These are phyloP conservation scores for Schizosaccharomyces versatilis DNA, from an alignment of 1,139 yeast genomes.

Conservation along the genomic window DNA sequence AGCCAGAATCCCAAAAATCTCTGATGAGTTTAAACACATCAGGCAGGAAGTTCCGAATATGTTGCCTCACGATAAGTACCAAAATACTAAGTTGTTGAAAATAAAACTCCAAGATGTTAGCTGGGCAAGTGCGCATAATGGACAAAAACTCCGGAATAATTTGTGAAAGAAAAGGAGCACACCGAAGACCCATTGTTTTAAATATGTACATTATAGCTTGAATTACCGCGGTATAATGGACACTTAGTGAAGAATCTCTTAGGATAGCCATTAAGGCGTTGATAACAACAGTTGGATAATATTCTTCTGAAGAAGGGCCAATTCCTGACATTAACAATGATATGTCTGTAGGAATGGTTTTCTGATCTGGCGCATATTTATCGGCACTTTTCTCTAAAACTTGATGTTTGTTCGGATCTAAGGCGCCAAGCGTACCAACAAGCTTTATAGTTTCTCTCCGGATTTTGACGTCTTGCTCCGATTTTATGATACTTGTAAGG, in stretches of 20 bases:
- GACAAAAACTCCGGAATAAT: conserved; percentile 70
- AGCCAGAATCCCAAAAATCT: conserved; percentile 36
- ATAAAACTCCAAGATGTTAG: conserved; percentile 64
- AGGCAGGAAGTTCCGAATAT: conserved; percentile 59
- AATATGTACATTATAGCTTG: conserved; percentile 83
- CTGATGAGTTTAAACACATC: conserved; percentile 58
- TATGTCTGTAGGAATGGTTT: conserved; percentile 47
- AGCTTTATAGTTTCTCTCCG: conserved; percentile 73
- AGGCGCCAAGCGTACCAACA: conserved; percentile 82
- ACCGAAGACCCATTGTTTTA: conserved; percentile 66
- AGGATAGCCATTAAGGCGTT: conserved; percentile 61
- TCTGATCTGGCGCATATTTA: conserved; percentile 48
- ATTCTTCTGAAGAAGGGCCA: conserved; percentile 84
- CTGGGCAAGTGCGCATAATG: conserved; percentile 71
- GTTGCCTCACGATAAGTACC: conserved; percentile 67
- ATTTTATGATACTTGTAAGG: conserved; percentile 55
- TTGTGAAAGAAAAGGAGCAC: conserved; percentile 67
- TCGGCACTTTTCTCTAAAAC: conserved; percentile 59
- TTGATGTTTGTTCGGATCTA: conserved; percentile 87
- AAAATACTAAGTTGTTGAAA: conserved; percentile 72
- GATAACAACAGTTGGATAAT: conserved; percentile 86
- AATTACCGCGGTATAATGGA: conserved; percentile 75
- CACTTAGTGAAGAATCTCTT: conserved; percentile 60
- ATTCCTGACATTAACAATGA: conserved; percentile 78
- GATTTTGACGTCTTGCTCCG: conserved; percentile 51